Evolutionary conservation across 164 flowering plant species (phyloP), one percentile per base, ranked within the genome.

Genomic region (Vitis vinifera): DNA sequence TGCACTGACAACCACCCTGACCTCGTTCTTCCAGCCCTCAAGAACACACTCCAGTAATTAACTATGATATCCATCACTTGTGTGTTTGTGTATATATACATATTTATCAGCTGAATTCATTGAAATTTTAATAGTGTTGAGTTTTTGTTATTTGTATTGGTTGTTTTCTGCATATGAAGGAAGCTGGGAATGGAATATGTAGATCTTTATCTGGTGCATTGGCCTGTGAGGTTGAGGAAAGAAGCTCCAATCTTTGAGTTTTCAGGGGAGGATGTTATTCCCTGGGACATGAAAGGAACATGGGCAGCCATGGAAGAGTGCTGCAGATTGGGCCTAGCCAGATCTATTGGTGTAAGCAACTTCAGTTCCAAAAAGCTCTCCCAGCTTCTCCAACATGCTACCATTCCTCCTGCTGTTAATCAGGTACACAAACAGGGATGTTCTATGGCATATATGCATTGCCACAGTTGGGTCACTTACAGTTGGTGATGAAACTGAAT

Each of bases 221-320:
- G 50, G 59, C 83, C 83, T 3, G 31, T 68, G 53, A 77, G 71
- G 59, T n/a, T 75, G 65, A 75, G 69, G 52, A 12, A 29, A 13
- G 78, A 51, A 31, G 4, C 12, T 13, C 16, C 1, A 8, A 51
- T 9, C 16, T 2, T 55, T 27, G 9, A 1, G 9, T 10, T 51
- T 9, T 0, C 14, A 7, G 17, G 52, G 55, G 76, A 53, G 17
- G 71, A 77, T n/a, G 23, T 71, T 0, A 60, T 70, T 11, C 73
- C 62, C 37, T 57, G 76, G 17, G 80, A 80, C 53, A 29, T 80
- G 31, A 63, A 59, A 19, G 74, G 66, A 9, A 60, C 68, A 3
- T 80, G 83, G 83, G 68, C 62, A 62, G 83, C 77, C 61, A 80
- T 80, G 83, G 80, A 80, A 48, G 72, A 77, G 55, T 80, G 83